phyloP scores from a whole-genome alignment of 257 asterid species.

The Nicotiana knightiana region DNA sequence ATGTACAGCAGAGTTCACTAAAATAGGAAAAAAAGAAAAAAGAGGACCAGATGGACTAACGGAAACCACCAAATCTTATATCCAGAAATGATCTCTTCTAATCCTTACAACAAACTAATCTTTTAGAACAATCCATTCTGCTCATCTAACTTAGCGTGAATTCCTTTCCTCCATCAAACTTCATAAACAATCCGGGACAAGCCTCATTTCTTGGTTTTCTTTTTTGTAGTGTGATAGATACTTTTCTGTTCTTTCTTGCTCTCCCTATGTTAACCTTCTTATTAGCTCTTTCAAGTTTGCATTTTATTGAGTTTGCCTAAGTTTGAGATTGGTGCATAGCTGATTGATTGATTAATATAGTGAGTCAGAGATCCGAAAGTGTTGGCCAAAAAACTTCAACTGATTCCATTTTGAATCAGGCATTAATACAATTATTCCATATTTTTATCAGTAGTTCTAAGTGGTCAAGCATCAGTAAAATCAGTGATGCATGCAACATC shows the following conservation, averaged over 20 bases:
- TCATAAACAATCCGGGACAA: not conserved
- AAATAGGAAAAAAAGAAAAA: not conserved
- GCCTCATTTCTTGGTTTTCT: not conserved
- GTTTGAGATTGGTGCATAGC: too few relatives aligned
- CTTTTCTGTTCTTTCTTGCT: not conserved
- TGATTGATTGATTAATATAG: too few relatives aligned
- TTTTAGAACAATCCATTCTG: not conserved
- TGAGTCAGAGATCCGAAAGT: too few relatives aligned
- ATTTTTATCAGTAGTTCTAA: too few relatives aligned
- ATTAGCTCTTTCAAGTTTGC: not conserved
- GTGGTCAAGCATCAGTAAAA: too few relatives aligned
- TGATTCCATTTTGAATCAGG: too few relatives aligned
- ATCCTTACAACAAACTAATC: not conserved
- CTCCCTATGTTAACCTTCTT: conserved; percentile 3
- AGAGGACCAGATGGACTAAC: not conserved
- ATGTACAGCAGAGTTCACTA: not conserved
- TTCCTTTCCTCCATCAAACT: not conserved
- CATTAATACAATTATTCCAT: too few relatives aligned
- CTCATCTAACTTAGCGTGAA: not conserved
- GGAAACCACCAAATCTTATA: too few relatives aligned
- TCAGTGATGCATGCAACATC: too few relatives aligned
- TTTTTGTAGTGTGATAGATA: not conserved
- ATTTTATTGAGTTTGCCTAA: not conserved
- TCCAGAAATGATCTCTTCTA: not conserved
- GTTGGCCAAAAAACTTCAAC: too few relatives aligned